Evolutionary conservation across 2,329 filamentous ascomycete species (phyloP).

Genomic region (Cladobotryum protrusum): DNA sequence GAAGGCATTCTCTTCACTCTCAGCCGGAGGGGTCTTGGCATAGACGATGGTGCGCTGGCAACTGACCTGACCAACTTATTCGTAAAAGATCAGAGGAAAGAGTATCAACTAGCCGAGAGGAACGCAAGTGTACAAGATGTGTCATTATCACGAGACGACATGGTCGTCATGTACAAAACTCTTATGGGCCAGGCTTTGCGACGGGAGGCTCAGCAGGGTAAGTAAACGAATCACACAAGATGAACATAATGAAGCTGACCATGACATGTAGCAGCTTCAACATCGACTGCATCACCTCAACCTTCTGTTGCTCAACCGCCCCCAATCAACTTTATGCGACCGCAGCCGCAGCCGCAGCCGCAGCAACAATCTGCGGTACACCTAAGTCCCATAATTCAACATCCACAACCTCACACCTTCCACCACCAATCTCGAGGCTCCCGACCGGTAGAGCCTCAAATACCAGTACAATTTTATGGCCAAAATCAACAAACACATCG

Average conservation of each 20-base stretch:
- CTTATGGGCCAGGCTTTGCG: background rate
- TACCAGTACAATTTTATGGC: background rate
- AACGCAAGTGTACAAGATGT: background rate
- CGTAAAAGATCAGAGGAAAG: conserved; percentile 18
- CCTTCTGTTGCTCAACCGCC: too few relatives aligned
- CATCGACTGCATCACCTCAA: too few relatives aligned
- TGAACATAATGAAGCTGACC: background rate
- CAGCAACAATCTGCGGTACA: background rate
- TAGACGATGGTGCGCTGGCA: conserved; percentile 16
- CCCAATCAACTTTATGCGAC: background rate
- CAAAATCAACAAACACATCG: background rate
- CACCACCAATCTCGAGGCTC: too few relatives aligned
- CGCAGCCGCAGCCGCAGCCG: background rate
- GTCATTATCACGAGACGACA: background rate
- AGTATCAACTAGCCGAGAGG: conserved; percentile 9
- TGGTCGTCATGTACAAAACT: background rate
- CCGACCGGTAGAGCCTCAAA: background rate
- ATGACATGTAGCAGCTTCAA: background rate
- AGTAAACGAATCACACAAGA: background rate
- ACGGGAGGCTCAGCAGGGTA: background rate
- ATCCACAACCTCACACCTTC: background rate
- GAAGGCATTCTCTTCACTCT: conserved; percentile 24
- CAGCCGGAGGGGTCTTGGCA: conserved; percentile 22
- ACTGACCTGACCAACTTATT: conserved; percentile 19
- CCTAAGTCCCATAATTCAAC: background rate